Percentiles rank a stretch among this genome's conserved stretches.
These are phyloP conservation scores for Suillus ampliporus DNA, from an alignment of 768 basidiomycete species.

Conservation along the genomic window DNA sequence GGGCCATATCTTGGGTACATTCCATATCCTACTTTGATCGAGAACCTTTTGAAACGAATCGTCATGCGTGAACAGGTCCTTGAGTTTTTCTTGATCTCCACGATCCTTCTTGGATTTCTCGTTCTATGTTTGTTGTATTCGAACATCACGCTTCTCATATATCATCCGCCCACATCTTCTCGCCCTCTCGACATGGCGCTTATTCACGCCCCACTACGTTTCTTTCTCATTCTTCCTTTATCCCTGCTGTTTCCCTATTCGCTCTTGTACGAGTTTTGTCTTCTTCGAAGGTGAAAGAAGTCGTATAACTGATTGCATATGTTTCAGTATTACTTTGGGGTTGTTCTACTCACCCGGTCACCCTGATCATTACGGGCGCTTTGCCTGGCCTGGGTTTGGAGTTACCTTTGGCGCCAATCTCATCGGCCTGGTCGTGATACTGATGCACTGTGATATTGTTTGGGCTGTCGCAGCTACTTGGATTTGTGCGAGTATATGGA, in stretches of 20 bases:
- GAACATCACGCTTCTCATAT: conserved; percentile 76
- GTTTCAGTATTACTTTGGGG: conserved; percentile 68
- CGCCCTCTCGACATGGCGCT: conserved; percentile 80
- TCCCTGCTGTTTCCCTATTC: conserved; percentile 55
- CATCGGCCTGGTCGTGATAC: conserved; percentile 58
- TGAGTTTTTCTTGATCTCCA: conserved; percentile 76
- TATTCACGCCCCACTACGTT: conserved; percentile 86
- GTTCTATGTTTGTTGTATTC: conserved; percentile 77
- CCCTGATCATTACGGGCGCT: conserved; percentile 58
- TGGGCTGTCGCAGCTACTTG: conserved; percentile 80
- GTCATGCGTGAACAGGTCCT: conserved; percentile 53
- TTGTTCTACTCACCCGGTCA: conserved; percentile 58
- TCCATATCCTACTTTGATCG: not conserved
- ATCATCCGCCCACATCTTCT: conserved; percentile 62
- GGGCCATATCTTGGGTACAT: conserved; percentile 79
- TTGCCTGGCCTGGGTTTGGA: conserved; percentile 77
- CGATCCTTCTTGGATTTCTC: conserved; percentile 73
- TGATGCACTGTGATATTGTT: conserved; percentile 67
- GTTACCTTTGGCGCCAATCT: conserved; percentile 70
- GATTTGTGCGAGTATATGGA: conserved; percentile 73
- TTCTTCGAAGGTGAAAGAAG: conserved; percentile 3
- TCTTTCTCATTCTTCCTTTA: conserved; percentile 62
- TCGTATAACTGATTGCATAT: not conserved
- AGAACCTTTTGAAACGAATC: not conserved
- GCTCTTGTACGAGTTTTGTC: conserved; percentile 48